Conservation (phyloP, 1,284 basidiomycete species). For the Pseudozyma tsukubaensis region DNA sequence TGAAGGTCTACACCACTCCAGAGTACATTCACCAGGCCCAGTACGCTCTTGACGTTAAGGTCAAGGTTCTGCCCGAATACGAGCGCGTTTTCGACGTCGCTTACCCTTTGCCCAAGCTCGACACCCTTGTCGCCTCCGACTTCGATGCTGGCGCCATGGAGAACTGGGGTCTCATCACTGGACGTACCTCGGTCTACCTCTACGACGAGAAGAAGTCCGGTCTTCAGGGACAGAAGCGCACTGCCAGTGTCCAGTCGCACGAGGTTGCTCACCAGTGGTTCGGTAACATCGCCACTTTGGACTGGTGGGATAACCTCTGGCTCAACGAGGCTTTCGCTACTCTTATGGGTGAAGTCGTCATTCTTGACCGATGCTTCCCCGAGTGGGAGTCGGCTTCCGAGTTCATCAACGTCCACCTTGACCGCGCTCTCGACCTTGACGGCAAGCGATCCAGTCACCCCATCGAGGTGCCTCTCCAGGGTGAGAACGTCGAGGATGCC, state of each 20-base stretch:
- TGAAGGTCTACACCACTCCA: constrained; percentile 85
- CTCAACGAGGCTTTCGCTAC: constrained; percentile 83
- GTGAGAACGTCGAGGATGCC: constrained; percentile 65
- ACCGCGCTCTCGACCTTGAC: constrained; percentile 81
- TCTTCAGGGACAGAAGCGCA: constrained; percentile 80
- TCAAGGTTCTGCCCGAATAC: constrained; percentile 87
- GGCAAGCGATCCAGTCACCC: constrained; percentile 92
- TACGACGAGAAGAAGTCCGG: constrained; percentile 83
- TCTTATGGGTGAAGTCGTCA: constrained; percentile 85
- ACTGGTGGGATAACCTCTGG: constrained; percentile 81
- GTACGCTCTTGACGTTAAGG: constrained; percentile 87
- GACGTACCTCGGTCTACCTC: constrained; percentile 84
- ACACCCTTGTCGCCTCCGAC: constrained; percentile 72
- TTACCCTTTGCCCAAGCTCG: constrained; percentile 85
- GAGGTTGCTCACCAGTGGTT: constrained; percentile 76
- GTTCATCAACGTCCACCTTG: constrained; percentile 73
- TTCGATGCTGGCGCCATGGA: constrained; percentile 96
- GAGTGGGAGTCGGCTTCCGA: constrained; percentile 73
- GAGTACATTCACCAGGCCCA: constrained; percentile 84
- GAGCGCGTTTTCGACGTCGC: constrained; percentile 88
- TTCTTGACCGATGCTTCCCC: constrained; percentile 76
- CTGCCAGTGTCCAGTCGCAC: constrained; percentile 83
- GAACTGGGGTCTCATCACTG: constrained; percentile 87
- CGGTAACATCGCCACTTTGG: constrained; percentile 90
- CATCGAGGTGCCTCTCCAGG: constrained; percentile 81